These are phyloP conservation scores for Asterella californica DNA, from an alignment of 225 moss, liverwort and hornwort species.

Conservation along the genomic window DNA sequence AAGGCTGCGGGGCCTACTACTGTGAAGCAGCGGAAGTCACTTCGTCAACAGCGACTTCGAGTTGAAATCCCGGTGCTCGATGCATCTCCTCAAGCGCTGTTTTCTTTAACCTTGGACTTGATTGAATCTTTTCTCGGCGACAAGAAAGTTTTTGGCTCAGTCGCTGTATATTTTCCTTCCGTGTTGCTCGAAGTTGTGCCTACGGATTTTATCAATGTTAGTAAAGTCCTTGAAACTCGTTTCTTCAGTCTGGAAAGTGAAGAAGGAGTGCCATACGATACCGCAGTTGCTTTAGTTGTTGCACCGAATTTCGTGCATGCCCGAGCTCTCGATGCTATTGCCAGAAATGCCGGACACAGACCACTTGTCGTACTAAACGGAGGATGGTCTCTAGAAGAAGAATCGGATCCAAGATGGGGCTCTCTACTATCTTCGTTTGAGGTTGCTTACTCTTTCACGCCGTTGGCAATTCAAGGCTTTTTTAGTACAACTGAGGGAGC, in stretches of 20 bases:
- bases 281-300: slow-evolving; percentile 49
- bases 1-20: slow-evolving; percentile 65
- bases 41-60: slow-evolving; percentile 63
- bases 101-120: slow-evolving; percentile 57
- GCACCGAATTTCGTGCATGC: slow-evolving; percentile 48
- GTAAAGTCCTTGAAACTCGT: slow-evolving; percentile 20
- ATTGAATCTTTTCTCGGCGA: slow-evolving; percentile 37
- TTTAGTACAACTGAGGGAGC: slow-evolving; percentile 82
- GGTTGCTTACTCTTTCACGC: slow-evolving; percentile 68
- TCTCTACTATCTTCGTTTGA: slow-evolving; percentile 59
- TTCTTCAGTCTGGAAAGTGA: slow-evolving; percentile 41
- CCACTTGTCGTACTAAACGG: slow-evolving; percentile 79
- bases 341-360: slow-evolving; percentile 47
- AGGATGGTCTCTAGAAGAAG: slow-evolving; percentile 73
- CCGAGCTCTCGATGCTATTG: slow-evolving; percentile 40
- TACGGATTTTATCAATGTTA: slow-evolving; percentile 13
- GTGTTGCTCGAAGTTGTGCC: slow-evolving; percentile 30
- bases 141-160: slow-evolving; percentile 30
- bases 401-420: slow-evolving; percentile 50
- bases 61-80: slow-evolving; percentile 84
- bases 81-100: slow-evolving; percentile 49
- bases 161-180: slow-evolving; percentile 52
- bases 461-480: slow-evolving; percentile 71
- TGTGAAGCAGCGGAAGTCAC: slow-evolving; percentile 69
- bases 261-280: slow-evolving; percentile 29